Conservation (phyloP, 1,139 yeast genomes). For the Hyphopichia buzzinii region DNA sequence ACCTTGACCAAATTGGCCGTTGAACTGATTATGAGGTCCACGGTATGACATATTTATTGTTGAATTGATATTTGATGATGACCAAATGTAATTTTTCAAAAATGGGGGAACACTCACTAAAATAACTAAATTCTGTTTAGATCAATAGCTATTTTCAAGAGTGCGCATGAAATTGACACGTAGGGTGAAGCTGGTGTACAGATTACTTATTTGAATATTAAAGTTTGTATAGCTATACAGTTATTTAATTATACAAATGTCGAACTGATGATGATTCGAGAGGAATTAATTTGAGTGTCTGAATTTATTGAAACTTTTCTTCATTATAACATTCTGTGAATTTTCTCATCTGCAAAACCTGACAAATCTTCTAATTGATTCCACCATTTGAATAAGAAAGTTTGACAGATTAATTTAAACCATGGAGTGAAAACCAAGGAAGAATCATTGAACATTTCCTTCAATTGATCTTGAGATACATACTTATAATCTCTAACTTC, state of each 20-base stretch:
- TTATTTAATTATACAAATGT: neutral
- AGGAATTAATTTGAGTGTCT: no score
- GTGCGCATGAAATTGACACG: constrained; percentile 3
- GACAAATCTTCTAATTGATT: constrained; percentile 57
- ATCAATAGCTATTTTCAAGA: neutral
- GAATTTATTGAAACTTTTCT: no score
- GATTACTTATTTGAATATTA: neutral
- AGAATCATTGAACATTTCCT: constrained; percentile 70
- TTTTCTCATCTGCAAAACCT: constrained; percentile 41
- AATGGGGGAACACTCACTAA: no score
- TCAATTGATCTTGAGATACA: constrained; percentile 66
- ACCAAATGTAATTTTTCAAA: no score
- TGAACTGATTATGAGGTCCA: constrained; percentile 31
- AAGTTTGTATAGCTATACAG: neutral
- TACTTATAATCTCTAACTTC: constrained; percentile 83
- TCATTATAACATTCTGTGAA: constrained; percentile 46
- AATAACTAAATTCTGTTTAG: no score
- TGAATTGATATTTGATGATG: no score
- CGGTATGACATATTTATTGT: constrained; percentile 35
- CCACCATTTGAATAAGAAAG: constrained; percentile 96
- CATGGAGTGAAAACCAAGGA: constrained; percentile 84
- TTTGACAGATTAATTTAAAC: constrained; percentile 94
- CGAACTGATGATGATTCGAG: no score
- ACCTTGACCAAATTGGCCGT: constrained; percentile 22
- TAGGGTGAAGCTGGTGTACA: neutral